phyloP scores from a whole-genome alignment of 176 grass and related monocot species.

The Lolium rigidum region DNA sequence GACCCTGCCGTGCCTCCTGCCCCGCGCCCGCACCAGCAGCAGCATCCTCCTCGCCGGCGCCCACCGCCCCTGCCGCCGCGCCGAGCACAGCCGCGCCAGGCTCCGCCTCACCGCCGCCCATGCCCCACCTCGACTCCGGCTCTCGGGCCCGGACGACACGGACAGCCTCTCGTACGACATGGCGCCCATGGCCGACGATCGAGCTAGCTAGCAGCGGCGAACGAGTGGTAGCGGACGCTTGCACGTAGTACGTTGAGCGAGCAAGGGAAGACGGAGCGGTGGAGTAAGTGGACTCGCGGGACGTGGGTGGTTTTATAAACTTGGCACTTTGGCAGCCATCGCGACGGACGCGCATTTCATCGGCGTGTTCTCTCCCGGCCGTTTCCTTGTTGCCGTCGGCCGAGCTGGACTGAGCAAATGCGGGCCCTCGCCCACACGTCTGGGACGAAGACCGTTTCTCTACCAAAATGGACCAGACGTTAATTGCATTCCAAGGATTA shows the following conservation, averaged over 20 bases:
- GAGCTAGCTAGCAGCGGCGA: not conserved
- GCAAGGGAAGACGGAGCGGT: not conserved
- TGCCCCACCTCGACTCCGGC: slow-evolving; percentile 26
- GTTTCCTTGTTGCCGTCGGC: not conserved
- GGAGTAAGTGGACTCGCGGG: not conserved
- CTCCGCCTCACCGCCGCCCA: slow-evolving; percentile 33
- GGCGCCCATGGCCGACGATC: slow-evolving; percentile 25
- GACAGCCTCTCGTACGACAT: slow-evolving; percentile 43
- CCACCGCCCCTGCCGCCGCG: slow-evolving; percentile 15
- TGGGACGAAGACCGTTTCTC: not conserved
- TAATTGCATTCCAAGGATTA: not conserved
- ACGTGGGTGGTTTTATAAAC: slow-evolving; percentile 33
- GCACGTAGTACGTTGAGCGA: not conserved
- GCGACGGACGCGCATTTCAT: too few relatives aligned
- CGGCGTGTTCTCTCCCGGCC: not conserved
- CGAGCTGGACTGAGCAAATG: not conserved
- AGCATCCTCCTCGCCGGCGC: not conserved
- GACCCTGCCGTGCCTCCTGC: not conserved
- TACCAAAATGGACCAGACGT: slow-evolving; percentile 32
- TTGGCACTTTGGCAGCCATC: too few relatives aligned
- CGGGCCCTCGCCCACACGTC: not conserved
- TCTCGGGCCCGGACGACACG: not conserved
- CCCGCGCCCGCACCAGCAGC: not conserved
- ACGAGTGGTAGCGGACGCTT: not conserved
- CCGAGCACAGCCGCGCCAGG: slow-evolving; percentile 35